Conservation (phyloP, 768 basidiomycete genomes). For the Xerocomellus chrysenteron region DNA sequence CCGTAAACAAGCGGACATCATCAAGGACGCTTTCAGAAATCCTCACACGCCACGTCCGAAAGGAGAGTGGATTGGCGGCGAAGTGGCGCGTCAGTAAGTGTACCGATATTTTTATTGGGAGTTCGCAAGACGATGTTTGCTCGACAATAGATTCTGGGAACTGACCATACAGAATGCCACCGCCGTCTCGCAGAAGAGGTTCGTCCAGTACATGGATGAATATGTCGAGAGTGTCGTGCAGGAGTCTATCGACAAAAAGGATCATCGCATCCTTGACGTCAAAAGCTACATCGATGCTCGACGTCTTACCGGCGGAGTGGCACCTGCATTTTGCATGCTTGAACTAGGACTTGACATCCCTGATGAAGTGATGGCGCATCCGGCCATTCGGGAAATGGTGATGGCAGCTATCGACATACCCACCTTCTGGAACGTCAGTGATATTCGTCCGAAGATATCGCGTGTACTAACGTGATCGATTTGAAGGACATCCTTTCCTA, state of each 20-base stretch:
- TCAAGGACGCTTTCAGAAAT: slow-evolving; percentile 23
- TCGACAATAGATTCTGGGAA: slow-evolving; percentile 16
- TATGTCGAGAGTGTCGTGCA: slow-evolving; percentile 41
- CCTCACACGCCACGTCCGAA: slow-evolving; percentile 7
- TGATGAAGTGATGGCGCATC: slow-evolving; percentile 42
- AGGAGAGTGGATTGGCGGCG: slow-evolving; percentile 20
- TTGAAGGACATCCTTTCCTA: slow-evolving; percentile 32
- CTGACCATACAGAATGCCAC: slow-evolving; percentile 5
- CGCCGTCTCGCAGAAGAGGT: slow-evolving; percentile 22
- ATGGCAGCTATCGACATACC: slow-evolving; percentile 33
- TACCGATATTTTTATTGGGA: too few species aligned
- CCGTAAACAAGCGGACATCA: slow-evolving; percentile 19
- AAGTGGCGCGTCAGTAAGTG: slow-evolving; percentile 20
- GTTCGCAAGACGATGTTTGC: neutral
- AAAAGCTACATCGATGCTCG: slow-evolving; percentile 41
- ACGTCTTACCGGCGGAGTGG: slow-evolving; percentile 39
- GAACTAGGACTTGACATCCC: slow-evolving; percentile 37
- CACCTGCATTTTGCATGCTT: slow-evolving; percentile 38
- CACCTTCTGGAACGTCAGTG: slow-evolving; percentile 34
- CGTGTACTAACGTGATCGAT: neutral
- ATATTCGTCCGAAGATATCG: neutral
- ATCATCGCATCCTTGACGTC: slow-evolving; percentile 34
- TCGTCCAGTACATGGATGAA: slow-evolving; percentile 37
- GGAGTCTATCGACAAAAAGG: slow-evolving; percentile 42
- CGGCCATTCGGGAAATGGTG: slow-evolving; percentile 32